Base-by-base conservation (phyloP, 2,329 filamentous ascomycete genomes). In the Rhinocladiella mackenziei region DNA sequence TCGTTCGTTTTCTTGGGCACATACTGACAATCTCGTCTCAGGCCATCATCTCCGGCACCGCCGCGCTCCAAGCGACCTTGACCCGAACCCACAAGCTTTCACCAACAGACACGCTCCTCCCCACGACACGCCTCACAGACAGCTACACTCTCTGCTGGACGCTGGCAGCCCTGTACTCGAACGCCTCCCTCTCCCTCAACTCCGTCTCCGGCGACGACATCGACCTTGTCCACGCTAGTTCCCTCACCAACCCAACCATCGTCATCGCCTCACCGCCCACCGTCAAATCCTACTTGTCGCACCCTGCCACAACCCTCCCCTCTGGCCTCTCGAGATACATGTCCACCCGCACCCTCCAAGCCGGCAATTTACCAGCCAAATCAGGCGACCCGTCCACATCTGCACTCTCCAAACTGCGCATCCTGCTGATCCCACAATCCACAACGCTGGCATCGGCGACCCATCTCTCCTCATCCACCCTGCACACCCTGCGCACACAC, bases 11-110 rank as follows among this genome's bases (percentile, higher is more conserved):
- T 30, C 31, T 15, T 6, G 11, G 13, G 13, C 9, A 17, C 25
- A 20, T 26, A 48, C 37, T 54, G 43, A 59, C 32, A 4, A 9
- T 17, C n/a, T 28, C 18, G 14, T 30, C 15, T 11, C 29, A 78
- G 71, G 96, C 96, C 61, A 67, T 98, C n/a, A 80, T 88, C n/a
- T 77, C 92, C n/a, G 91, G 80, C 38, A 79, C 91, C 51, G 84
- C 85, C 23, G 84, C 83, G 11, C 80, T 94, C 61, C 77, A 89
- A 29, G 80, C 84, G 31, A 80, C 84, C 4, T 69, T 97, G 25
- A 88, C 89, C 7, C 76, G 80, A 18, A 75, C 74, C 32, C 85
- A 95, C 60, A 83, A 86, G 48, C 71, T 96, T 49, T 78, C 71
- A 14, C 73, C 81, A 1, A 76, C 80, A 2, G 92, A 98, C 59